A percentile compares a stretch with the other conserved stretches of the same genome.
phyloP scores from a whole-genome alignment of 176 grass and related monocot genomes.

The Carex parvula region DNA sequence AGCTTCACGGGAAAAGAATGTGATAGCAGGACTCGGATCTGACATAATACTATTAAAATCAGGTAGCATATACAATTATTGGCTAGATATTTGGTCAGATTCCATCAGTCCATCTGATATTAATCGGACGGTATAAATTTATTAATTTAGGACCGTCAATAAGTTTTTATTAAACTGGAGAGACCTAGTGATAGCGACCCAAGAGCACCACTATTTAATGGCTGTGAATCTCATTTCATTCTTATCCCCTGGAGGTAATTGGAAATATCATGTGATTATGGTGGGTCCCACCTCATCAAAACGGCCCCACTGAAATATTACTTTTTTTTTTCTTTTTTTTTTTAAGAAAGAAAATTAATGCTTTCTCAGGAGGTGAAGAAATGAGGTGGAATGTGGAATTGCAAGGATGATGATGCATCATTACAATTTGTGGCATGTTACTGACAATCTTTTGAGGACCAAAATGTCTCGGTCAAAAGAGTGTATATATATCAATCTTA shows the following conservation, averaged over 20 bases:
- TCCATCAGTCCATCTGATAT: neutral
- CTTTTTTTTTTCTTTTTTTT: too few species aligned
- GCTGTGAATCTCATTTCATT: slow-evolving; percentile 1
- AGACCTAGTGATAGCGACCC: neutral
- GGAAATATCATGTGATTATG: slow-evolving; percentile 3
- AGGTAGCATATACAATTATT: slow-evolving; percentile 1
- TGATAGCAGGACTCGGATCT: neutral
- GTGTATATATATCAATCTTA: neutral
- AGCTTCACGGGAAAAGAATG: slow-evolving; percentile 13
- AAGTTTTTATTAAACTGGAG: neutral
- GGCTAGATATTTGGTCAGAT: neutral
- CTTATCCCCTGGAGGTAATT: slow-evolving; percentile 14
- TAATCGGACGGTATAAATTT: neutral
- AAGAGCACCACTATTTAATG: neutral
- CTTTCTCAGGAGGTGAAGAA: neutral
- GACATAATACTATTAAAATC: slow-evolving; percentile 12
- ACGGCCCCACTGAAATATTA: neutral
- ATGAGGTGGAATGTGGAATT: neutral
- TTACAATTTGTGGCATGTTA: slow-evolving; percentile 8
- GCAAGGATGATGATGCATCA: slow-evolving; percentile 9
- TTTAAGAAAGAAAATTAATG: neutral
- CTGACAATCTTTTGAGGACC: neutral
- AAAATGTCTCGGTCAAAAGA: slow-evolving; percentile 15
- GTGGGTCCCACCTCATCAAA: neutral
- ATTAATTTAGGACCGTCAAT: neutral